phyloP scores from a whole-genome alignment of 1,139 yeast genomes.

The Geotrichum phurueaensis region DNA sequence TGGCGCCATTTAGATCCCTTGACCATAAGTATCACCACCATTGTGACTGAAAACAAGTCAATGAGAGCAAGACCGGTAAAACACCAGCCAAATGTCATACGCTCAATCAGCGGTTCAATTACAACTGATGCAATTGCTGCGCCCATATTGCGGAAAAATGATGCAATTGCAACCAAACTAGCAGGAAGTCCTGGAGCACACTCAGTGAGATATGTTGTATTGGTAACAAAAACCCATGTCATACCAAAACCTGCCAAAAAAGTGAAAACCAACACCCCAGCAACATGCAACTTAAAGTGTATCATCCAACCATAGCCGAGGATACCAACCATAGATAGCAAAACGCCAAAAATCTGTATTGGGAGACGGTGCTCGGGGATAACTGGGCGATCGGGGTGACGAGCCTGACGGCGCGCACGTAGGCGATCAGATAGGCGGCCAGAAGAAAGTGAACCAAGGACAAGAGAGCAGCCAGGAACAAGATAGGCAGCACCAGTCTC shows the following conservation, averaged over 20 bases:
- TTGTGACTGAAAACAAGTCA: conserved; percentile 36
- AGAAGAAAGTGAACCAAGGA: conserved; percentile 47
- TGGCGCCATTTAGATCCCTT: conserved; percentile 32
- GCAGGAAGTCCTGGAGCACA: conserved; percentile 50
- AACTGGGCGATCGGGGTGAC: conserved; percentile 29
- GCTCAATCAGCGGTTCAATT: conserved; percentile 38
- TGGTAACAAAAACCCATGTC: conserved; percentile 56
- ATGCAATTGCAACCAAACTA: conserved; percentile 51
- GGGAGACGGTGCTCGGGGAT: conserved; percentile 47
- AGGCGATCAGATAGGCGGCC: conserved; percentile 47
- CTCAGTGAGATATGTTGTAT: conserved; percentile 53
- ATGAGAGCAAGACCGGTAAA: conserved; percentile 50
- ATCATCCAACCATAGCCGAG: conserved; percentile 54
- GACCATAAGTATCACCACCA: conserved; percentile 31
- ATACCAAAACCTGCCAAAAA: conserved; percentile 50
- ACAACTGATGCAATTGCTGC: conserved; percentile 53
- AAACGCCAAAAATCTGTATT: conserved; percentile 44
- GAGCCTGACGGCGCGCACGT: conserved; percentile 32
- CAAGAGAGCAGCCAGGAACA: conserved; percentile 44
- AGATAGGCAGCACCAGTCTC: conserved; percentile 46
- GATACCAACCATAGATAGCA: conserved; percentile 43
- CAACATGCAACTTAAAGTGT: conserved; percentile 42
- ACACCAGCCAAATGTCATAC: conserved; percentile 56
- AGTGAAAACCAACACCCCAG: conserved; percentile 41
- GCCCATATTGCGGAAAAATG: conserved; percentile 49